These are phyloP conservation scores for Irpex rosettiformis DNA, from an alignment of 1,284 basidiomycete genomes.

Conservation along the genomic window DNA sequence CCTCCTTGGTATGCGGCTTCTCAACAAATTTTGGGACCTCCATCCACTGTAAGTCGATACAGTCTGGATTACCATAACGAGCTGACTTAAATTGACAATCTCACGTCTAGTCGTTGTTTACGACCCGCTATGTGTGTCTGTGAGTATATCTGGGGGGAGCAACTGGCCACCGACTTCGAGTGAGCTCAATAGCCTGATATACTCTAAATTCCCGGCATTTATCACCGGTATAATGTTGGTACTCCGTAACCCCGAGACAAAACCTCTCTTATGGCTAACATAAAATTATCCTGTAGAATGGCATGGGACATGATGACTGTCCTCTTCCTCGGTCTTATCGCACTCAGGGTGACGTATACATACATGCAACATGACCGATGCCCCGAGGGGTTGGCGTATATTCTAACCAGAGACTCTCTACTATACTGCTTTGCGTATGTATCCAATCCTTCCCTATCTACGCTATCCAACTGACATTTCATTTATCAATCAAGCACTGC, in stretches of 20 bases:
- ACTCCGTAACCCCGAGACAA: no score
- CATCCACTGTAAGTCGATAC: background rate
- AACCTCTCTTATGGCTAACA: background rate
- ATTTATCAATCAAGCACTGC: conserved; percentile 7
- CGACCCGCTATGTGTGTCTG: background rate
- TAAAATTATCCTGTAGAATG: conserved; percentile 5
- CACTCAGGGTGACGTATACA: conserved; percentile 9
- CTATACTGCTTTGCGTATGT: conserved; percentile 15
- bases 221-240: background rate
- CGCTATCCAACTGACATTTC: background rate
- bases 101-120: background rate
- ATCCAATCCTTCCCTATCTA: background rate
- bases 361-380: background rate
- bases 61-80: background rate
- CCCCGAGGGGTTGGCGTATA: conserved; percentile 9
- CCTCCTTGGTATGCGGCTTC: background rate
- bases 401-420: conserved; percentile 15
- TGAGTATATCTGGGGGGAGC: background rate
- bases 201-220: background rate
- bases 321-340: conserved; percentile 13
- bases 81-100: background rate
- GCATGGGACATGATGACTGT: conserved; percentile 10
- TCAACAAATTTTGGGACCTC: background rate
- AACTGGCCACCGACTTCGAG: background rate
- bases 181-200: background rate